Conservation (phyloP, 2,329 filamentous ascomycete species). For the Diaporthe helianthi region DNA sequence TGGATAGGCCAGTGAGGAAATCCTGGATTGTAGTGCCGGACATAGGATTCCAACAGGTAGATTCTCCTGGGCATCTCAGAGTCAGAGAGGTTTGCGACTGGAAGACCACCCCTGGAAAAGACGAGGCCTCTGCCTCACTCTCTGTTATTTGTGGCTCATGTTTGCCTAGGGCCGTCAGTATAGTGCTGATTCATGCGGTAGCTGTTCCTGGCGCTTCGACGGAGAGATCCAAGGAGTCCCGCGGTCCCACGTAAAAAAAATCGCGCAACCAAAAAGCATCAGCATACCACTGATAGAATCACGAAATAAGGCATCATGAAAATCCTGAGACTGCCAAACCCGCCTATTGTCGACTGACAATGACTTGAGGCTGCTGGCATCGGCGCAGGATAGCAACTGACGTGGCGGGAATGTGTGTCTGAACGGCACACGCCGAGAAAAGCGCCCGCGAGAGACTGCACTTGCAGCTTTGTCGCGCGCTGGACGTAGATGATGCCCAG, state of each 20-base stretch:
- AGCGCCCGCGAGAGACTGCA: neutral
- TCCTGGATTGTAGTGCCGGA: neutral
- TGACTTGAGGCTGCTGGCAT: constrained; percentile 9
- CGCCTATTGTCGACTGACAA: neutral
- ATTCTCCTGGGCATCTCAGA: neutral
- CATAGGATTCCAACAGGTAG: neutral
- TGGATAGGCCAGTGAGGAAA: neutral
- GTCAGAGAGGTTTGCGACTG: neutral
- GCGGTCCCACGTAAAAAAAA: too few relatives aligned
- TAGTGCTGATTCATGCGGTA: constrained; percentile 3
- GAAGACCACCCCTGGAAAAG: neutral
- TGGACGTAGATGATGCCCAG: neutral
- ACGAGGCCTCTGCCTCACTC: neutral
- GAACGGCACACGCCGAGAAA: neutral
- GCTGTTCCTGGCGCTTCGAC: neutral
- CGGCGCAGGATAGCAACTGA: constrained; percentile 8
- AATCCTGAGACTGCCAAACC: neutral
- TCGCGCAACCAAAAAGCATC: neutral
- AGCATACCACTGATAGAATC: neutral
- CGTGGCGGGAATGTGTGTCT: neutral
- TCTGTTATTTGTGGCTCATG: neutral
- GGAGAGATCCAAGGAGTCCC: neutral
- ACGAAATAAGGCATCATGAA: neutral
- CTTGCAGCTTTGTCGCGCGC: constrained; percentile 19
- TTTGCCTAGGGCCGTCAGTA: neutral